A percentile compares a stretch with the other conserved stretches of the same genome.
phyloP scores from a whole-genome alignment of 176 grass and related monocot species.

The Saccharum spontaneum region DNA sequence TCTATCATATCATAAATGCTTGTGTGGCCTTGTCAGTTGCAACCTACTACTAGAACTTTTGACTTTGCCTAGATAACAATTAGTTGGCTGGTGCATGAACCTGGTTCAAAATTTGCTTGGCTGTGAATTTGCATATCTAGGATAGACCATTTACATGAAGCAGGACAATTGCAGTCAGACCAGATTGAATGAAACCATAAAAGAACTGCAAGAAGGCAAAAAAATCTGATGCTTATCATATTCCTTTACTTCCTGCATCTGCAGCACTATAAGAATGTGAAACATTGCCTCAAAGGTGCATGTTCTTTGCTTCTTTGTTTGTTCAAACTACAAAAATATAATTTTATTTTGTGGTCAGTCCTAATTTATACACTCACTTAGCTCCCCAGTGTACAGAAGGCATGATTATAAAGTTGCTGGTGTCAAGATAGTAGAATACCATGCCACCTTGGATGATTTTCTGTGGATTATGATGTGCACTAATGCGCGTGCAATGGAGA shows the following conservation, averaged over 20 bases:
- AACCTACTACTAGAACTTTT: background rate
- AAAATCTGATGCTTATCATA: background rate
- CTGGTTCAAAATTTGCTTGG: background rate
- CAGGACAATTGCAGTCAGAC: background rate
- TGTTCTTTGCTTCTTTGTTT: background rate
- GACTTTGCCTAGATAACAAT: background rate
- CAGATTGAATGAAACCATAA: background rate
- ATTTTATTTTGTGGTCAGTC: background rate
- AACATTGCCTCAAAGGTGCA: background rate
- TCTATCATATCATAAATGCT: conserved; percentile 13
- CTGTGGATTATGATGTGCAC: no score
- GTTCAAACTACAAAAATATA: background rate
- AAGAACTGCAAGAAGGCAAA: background rate
- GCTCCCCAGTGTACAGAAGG: no score
- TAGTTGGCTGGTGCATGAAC: background rate
- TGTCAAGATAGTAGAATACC: no score
- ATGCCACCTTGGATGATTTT: no score
- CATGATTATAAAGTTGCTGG: no score
- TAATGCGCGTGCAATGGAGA: no score
- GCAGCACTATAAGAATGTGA: background rate
- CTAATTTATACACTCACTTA: background rate
- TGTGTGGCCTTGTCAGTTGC: background rate
- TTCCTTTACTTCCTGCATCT: background rate
- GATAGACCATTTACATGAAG: background rate
- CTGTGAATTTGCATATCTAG: conserved; percentile 1